Percentiles rank a stretch among this genome's conserved stretches.
phyloP scores from a whole-genome alignment of 108 stramenopile genomes.

The Cyclostephanos invisitatus region DNA sequence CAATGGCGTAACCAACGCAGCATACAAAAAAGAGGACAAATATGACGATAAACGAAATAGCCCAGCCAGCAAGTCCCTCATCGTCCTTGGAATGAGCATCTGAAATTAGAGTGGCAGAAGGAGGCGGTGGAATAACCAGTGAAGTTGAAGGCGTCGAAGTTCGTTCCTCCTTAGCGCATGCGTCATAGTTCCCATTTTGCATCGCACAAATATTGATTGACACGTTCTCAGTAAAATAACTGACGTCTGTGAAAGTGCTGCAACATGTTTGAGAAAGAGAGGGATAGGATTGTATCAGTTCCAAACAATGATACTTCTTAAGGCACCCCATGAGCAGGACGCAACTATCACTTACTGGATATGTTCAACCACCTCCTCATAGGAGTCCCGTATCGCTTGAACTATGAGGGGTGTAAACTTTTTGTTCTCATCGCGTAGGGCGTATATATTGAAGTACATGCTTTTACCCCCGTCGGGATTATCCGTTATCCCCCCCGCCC shows the following conservation, averaged over 20 bases:
- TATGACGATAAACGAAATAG: conserved; percentile 37
- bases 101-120: neutral
- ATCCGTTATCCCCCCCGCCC: neutral
- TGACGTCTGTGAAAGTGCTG: conserved; percentile 1
- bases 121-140: neutral
- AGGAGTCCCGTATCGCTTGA: conserved; percentile 29
- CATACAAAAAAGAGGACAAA: conserved; percentile 18
- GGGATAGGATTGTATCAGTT: neutral
- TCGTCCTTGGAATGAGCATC: neutral
- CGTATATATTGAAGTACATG: conserved; percentile 34
- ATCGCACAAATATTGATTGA: neutral
- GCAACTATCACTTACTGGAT: conserved; percentile 11
- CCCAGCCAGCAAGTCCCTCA: conserved; percentile 41
- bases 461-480: conserved; percentile 1
- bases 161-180: neutral
- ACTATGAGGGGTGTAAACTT: conserved; percentile 33
- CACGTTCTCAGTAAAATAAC: neutral
- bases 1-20: conserved; percentile 36
- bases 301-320: neutral
- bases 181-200: neutral
- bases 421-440: conserved; percentile 10
- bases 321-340: neutral
- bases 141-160: neutral
- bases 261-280: neutral
- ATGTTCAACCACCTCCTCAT: conserved; percentile 13